Evolutionary conservation across 176 grass and related monocot genomes (phyloP).

Genomic region (Elaeis guineensis): DNA sequence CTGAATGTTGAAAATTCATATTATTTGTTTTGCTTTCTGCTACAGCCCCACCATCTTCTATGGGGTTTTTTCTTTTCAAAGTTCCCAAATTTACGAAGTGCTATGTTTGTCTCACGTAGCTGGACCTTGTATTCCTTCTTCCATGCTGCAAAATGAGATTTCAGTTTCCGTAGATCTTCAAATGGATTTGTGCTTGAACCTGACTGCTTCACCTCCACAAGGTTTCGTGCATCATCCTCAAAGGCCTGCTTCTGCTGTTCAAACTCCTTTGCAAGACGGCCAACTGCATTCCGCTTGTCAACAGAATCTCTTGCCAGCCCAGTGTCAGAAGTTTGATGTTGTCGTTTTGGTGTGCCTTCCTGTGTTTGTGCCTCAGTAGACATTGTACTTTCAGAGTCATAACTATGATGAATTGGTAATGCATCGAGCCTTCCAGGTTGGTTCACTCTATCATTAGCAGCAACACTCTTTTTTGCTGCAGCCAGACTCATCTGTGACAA

Average conservation of each 20-base stretch:
- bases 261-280: conserved; percentile 64
- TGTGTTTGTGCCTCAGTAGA: too few relatives aligned
- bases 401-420: conserved; percentile 4
- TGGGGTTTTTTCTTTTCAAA: conserved; percentile 6
- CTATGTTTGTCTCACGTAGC: conserved; percentile 13
- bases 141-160: conserved; percentile 34
- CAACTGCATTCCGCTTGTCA: conserved; percentile 21
- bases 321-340: not conserved
- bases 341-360: too few relatives aligned
- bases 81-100: not conserved
- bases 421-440: conserved; percentile 26
- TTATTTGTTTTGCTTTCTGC: too few relatives aligned
- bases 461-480: conserved; percentile 69
- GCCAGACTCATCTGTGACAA: conserved; percentile 56
- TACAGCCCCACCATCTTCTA: conserved; percentile 19
- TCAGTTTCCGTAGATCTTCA: conserved; percentile 26
- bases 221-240: conserved; percentile 47
- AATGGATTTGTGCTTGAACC: not conserved
- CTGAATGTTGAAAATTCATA: too few relatives aligned
- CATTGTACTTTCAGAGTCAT: too few relatives aligned
- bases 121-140: conserved; percentile 41
- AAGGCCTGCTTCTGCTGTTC: conserved; percentile 54
- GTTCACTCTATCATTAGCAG: conserved; percentile 29
- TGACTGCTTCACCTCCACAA: conserved; percentile 27
- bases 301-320: too few relatives aligned